Evolutionary conservation across 177 flowering plant species (phyloP), one percentile per base, ranked within the genome.

Genomic region (Vitis hybrid): DNA sequence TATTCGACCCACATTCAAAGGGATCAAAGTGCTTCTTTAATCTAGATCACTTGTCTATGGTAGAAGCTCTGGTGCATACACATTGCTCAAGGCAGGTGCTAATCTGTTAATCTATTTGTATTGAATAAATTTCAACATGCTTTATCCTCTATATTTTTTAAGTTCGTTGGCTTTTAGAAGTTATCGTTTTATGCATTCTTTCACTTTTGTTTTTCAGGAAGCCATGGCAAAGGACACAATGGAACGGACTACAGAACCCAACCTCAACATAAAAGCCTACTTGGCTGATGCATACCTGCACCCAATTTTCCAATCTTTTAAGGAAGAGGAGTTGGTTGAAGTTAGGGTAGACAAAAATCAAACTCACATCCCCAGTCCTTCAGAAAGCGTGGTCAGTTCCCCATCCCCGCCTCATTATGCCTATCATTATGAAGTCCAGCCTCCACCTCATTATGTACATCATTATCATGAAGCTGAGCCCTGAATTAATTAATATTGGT

Each of bases 211-310:
- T 70, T 60, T 74, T 74, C 88, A 94, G 98, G 97, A 92, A 87
- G 97, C 97, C 35, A 87, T 87, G 90, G 90, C 78, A 11, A 94
- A 88, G 78, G 98, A 94, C 77, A 73, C 66, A 24, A 46, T 82
- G 75, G 97, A 91, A 69, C 75, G 71, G 15, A 65, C 80, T 14
- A 61, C 89, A 59, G 94, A 87, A 74, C 85, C 91, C 1, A 82
- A 85, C 58, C 71, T 81, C 4, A 87, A 89, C 72, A 58, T 92
- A 46, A 88, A 83, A 69, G 81, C 93, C 12, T 89, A 82, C 82
- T 75, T 94, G 72, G 82, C 92, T 50, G 93, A 94, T 82, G 97
- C 97, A 16, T 94, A 94, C 73, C 72, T 92, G 83, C 98, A 94
- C 72, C 98, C 97, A 0, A 89, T 91, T 49, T 93, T 91, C 88